A percentile compares a stretch with the other conserved stretches of the same genome.
These are phyloP conservation scores for Plasmodium gonderi DNA, from an alignment of 169 alveolate species.

Conservation along the genomic window DNA sequence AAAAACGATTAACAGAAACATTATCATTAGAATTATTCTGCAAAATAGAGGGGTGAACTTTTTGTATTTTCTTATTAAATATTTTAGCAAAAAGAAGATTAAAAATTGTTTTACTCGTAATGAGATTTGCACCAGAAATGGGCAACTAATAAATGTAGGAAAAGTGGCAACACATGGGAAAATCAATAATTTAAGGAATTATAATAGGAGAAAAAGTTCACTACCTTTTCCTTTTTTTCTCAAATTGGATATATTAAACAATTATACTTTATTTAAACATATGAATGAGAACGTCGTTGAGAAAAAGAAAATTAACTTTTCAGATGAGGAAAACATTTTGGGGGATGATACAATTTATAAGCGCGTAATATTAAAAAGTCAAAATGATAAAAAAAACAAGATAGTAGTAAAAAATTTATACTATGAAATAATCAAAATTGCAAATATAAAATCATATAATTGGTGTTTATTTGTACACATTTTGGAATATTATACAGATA, in stretches of 20 bases:
- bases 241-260: neutral
- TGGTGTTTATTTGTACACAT: neutral
- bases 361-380: conserved; percentile 6
- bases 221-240: neutral
- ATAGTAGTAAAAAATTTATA: conserved; percentile 29
- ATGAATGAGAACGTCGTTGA: neutral
- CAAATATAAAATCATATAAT: conserved; percentile 30
- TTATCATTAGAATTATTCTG: conserved; percentile 39
- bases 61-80: conserved; percentile 26
- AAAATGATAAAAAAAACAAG: conserved; percentile 11
- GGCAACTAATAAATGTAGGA: neutral
- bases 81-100: conserved; percentile 4
- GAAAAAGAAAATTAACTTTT: neutral
- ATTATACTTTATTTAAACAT: neutral
- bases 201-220: neutral
- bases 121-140: neutral
- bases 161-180: neutral
- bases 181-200: neutral
- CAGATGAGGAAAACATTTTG: neutral
- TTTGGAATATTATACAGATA: conserved; percentile 37
- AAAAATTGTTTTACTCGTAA: neutral
- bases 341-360: conserved; percentile 1
- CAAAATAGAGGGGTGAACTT: conserved; percentile 36
- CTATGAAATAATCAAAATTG: conserved; percentile 43
- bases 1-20: conserved; percentile 21